These are phyloP conservation scores for Pseudomonodictys pantanalensis DNA, from an alignment of 495 filamentous ascomycete species.

Conservation along the genomic window DNA sequence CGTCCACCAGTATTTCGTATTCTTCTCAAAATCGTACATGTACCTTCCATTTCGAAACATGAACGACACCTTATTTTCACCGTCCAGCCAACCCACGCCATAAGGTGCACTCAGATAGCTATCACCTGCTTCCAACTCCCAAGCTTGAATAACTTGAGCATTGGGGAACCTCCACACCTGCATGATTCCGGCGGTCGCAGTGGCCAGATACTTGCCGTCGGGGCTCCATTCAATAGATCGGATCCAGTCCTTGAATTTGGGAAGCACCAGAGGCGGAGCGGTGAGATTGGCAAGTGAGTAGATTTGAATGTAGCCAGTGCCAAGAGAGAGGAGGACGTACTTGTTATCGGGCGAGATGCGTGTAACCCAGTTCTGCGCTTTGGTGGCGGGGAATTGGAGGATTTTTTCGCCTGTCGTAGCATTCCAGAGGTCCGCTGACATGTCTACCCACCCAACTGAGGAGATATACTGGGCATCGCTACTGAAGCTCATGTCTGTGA, in stretches of 20 bases:
- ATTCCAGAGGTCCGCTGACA: conserved; percentile 4
- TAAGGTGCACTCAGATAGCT: neutral
- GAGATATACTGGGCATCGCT: neutral
- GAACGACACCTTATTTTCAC: conserved; percentile 1
- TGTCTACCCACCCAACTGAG: neutral
- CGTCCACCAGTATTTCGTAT: conserved; percentile 9
- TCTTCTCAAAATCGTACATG: conserved; percentile 18
- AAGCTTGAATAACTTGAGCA: neutral
- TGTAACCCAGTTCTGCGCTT: conserved; percentile 7
- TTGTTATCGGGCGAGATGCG: conserved; percentile 1
- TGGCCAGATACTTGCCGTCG: conserved; percentile 7
- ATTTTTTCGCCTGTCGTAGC: conserved; percentile 6
- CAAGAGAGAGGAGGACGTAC: neutral
- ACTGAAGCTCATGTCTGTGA: conserved; percentile 10
- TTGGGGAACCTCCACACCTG: neutral
- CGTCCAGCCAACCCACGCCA: neutral
- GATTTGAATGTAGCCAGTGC: neutral
- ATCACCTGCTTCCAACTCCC: neutral
- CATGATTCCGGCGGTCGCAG: neutral
- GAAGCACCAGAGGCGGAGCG: neutral
- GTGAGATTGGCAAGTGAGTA: conserved; percentile 1
- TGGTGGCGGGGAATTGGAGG: neutral
- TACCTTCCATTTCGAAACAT: neutral
- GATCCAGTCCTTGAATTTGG: neutral
- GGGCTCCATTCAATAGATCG: neutral